Evolutionary conservation across 2,329 filamentous ascomycete genomes (phyloP), one percentile per base, ranked within the genome.

Genomic region (Sporothrix dimorphospora): DNA sequence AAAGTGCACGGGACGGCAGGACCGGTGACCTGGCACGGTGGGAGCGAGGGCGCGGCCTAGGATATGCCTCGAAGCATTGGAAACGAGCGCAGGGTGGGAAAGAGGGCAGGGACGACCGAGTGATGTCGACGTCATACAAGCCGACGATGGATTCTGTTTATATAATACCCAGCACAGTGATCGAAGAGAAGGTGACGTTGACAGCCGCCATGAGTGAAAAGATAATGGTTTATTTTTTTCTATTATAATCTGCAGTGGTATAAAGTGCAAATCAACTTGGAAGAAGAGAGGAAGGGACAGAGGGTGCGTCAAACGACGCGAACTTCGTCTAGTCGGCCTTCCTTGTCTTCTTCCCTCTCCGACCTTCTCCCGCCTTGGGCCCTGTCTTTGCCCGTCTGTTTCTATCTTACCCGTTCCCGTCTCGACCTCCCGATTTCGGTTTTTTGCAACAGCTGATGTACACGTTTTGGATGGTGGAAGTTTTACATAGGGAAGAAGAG

Each of bases 381-480:
- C 66, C 12, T 76, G 72, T 72, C 16, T 38, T 55, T 42, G 7
- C 30, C 57, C 21, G 19, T 14, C 21, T 38, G 38, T 12, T 45
- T 57, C 42, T 66, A 66, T 34, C 63, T n/a, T 47, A 12, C 70
- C 53, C 16, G 16, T 69, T 66, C 49, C 42, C 45, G 7, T 53
- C 51, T 38, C 19, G 27, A 38, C 63, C 63, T 51, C 27, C 63
- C 27, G 42, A 38, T 21, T 67, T 67, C 27, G 63, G 21, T 34
- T 69, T 72, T 71, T 73, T 74, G 73, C 73, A 73, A 70, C 72
- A 75, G 67, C 55, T 75, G 74, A 73, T 75, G 73, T 75, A 75
- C 73, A 75, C 67, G 71, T 70, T 63, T 57, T 40, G 19, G 24
- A 51, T 19, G 21, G 53, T 47, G 45, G 24, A 65, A 72, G 68